Conservation (phyloP, 2,329 filamentous ascomycete genomes). For the Hysterium pulicare region DNA sequence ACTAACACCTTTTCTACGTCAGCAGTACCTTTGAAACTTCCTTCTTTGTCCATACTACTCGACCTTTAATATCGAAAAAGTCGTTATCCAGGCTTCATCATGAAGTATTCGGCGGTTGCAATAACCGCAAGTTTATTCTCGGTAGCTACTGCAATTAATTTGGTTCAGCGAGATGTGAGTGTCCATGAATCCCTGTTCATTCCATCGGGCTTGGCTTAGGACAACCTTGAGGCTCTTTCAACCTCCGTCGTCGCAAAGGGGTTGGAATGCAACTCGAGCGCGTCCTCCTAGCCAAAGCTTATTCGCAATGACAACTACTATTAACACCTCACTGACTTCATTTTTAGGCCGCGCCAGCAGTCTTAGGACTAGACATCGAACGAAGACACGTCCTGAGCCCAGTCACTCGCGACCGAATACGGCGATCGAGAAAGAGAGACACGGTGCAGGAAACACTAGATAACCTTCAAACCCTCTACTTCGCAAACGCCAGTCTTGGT, state of each 20-base stretch:
- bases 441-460: conserved; percentile 49
- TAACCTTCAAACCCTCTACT: conserved; percentile 60
- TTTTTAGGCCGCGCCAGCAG: conserved; percentile 32
- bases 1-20: no score
- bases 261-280: no score
- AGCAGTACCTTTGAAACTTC: no score
- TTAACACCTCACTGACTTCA: no score
- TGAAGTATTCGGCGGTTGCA: conserved; percentile 29
- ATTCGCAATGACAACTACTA: no score
- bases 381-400: conserved; percentile 47
- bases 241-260: no score
- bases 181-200: conserved; percentile 9
- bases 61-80: no score
- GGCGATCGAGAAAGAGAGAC: conserved; percentile 35
- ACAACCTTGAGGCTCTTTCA: no score
- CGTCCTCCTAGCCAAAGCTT: no score
- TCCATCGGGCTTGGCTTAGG: no score
- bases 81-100: no score
- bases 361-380: conserved; percentile 51
- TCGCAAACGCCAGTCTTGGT: conserved; percentile 55
- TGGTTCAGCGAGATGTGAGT: conserved; percentile 34
- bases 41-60: no score
- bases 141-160: conserved; percentile 24
- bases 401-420: conserved; percentile 44
- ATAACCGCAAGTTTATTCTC: conserved; percentile 27